Evolutionary conservation across 345 rosid species (phyloP).

Genomic region (Aurinia saxatilis): DNA sequence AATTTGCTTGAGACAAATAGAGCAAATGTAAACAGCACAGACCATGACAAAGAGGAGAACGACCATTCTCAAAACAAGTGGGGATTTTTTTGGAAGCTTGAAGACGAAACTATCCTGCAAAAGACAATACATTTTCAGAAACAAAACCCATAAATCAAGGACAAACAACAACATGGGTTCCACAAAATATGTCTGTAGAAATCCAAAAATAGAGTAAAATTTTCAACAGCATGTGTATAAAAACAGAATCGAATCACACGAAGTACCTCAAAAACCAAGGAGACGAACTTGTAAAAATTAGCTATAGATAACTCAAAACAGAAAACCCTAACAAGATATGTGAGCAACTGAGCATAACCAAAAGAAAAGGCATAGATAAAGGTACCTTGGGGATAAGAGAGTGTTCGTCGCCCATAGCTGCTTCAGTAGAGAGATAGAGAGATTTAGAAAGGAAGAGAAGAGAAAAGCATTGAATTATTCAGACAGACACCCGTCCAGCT

Average conservation of each 20-base stretch:
- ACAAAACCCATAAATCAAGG: constrained; percentile 9
- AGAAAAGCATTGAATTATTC: constrained; percentile 48
- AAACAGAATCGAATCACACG: neutral
- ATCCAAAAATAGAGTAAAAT: neutral
- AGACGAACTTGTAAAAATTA: neutral
- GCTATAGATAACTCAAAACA: neutral
- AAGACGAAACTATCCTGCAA: constrained; percentile 62
- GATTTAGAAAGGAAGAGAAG: constrained; percentile 33
- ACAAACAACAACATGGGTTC: neutral
- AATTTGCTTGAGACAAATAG: constrained; percentile 79
- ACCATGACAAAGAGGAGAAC: constrained; percentile 73
- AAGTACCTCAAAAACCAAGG: neutral
- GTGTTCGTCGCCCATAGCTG: constrained; percentile 70
- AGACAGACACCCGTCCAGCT: constrained; percentile 19
- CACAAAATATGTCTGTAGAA: neutral
- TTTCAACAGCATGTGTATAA: too few relatives aligned
- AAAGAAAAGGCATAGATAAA: neutral
- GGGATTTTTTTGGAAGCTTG: constrained; percentile 80
- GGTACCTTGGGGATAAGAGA: constrained; percentile 67
- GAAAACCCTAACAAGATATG: constrained; percentile 29
- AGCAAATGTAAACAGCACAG: constrained; percentile 74
- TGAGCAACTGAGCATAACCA: neutral
- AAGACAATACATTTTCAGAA: constrained; percentile 8
- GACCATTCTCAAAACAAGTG: constrained; percentile 75
- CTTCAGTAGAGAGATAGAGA: constrained; percentile 2